These are phyloP conservation scores for Raphanus raphanistrum DNA, from an alignment of 345 rosid species.

Conservation along the genomic window DNA sequence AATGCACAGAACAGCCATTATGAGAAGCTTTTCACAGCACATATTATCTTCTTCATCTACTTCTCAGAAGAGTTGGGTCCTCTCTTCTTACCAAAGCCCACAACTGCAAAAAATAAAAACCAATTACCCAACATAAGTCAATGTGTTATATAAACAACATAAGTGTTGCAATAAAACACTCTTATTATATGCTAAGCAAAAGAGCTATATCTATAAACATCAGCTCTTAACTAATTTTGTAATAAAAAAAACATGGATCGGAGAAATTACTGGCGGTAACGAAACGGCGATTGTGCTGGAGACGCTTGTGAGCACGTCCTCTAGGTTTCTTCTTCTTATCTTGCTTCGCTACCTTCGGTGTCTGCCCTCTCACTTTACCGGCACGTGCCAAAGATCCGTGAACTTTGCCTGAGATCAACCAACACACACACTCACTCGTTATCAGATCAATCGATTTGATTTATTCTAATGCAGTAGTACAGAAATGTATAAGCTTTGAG, in stretches of 20 bases:
- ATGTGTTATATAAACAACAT: not conserved
- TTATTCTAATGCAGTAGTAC: not conserved
- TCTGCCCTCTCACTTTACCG: constrained; percentile 81
- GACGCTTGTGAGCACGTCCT: constrained; percentile 82
- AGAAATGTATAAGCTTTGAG: not conserved
- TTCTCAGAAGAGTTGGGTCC: constrained; percentile 56
- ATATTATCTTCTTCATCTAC: constrained; percentile 1
- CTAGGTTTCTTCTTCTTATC: constrained; percentile 86
- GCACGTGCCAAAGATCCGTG: constrained; percentile 92
- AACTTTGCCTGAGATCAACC: constrained; percentile 58
- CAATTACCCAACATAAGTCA: not conserved
- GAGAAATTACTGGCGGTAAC: constrained; percentile 69
- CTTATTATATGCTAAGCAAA: not conserved
- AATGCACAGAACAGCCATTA: not conserved
- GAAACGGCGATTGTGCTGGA: constrained; percentile 87
- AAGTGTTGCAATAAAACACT: not conserved
- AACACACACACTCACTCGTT: not conserved
- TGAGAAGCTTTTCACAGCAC: not conserved
- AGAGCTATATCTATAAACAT: too few relatives aligned
- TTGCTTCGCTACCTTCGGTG: constrained; percentile 81
- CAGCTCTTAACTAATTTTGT: not conserved
- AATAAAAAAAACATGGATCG: not conserved
- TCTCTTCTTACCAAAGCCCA: constrained; percentile 52
- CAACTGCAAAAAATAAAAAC: constrained; percentile 39
- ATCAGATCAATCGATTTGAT: not conserved